These are phyloP conservation scores for Hypoxylon sp. DNA, from an alignment of 2,329 filamentous ascomycete genomes.

Conservation along the genomic window DNA sequence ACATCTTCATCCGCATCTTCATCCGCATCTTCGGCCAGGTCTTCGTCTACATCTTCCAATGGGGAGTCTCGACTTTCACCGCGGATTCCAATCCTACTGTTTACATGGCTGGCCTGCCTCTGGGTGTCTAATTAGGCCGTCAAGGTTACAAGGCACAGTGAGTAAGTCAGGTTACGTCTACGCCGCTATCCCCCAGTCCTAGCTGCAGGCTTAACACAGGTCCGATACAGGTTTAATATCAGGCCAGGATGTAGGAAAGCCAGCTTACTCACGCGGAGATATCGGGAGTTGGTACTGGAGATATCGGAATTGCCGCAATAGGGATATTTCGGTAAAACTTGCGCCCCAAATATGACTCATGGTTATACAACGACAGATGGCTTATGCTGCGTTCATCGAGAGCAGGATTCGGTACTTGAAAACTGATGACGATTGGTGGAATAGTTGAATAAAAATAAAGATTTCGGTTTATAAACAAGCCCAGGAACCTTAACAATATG, in stretches of 20 bases:
- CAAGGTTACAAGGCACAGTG: too few relatives aligned
- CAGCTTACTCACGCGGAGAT: not conserved
- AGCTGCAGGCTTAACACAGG: too few relatives aligned
- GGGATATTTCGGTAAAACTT: not conserved
- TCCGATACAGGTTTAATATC: too few relatives aligned
- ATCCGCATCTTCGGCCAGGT: not conserved
- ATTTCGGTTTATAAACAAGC: slow-evolving; percentile 15
- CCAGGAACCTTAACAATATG: slow-evolving; percentile 8
- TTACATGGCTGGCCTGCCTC: slow-evolving; percentile 6
- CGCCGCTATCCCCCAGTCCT: not conserved
- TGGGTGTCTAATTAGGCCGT: slow-evolving; percentile 1
- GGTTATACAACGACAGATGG: slow-evolving; percentile 1
- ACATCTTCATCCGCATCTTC: not conserved
- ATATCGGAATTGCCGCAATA: not conserved
- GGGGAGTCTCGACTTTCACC: slow-evolving; percentile 1
- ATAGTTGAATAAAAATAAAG: not conserved
- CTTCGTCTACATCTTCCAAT: slow-evolving; percentile 17
- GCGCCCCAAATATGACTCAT: not conserved
- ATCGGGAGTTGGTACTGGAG: not conserved
- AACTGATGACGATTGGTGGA: slow-evolving; percentile 21
- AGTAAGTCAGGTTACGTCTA: not conserved
- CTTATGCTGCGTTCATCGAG: not conserved
- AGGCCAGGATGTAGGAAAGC: not conserved
- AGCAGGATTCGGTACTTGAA: not conserved
- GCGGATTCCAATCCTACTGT: slow-evolving; percentile 45